A percentile compares a stretch with the other conserved stretches of the same genome.
Evolutionary conservation across 345 rosid genomes (phyloP).

Genomic region (Lumnitzera littorea): DNA sequence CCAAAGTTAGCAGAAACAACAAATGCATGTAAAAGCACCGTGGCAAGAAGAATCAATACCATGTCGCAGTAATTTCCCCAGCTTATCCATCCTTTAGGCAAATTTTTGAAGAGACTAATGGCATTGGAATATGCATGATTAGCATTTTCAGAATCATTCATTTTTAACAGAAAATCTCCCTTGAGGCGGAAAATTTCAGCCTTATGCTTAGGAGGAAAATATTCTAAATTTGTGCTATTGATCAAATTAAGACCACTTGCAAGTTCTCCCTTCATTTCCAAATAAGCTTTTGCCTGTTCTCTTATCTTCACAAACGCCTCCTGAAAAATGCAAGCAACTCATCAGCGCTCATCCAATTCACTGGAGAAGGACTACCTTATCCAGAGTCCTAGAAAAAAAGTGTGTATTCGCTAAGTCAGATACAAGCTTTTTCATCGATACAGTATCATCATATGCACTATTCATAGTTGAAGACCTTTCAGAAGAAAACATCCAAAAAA

Average conservation of each 20-base stretch:
- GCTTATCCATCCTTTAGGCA: conserved; percentile 99
- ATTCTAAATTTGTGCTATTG: conserved; percentile 86
- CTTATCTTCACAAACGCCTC: conserved; percentile 97
- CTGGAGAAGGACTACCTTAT: too few relatives aligned
- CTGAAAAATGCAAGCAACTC: conserved; percentile 36
- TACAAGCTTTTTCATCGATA: too few relatives aligned
- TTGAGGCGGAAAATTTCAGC: conserved; percentile 84
- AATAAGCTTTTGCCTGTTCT: conserved; percentile 95
- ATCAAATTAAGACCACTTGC: conserved; percentile 80
- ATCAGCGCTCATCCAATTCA: neutral
- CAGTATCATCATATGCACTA: too few relatives aligned
- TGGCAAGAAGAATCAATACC: conserved; percentile 38
- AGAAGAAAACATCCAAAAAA: too few relatives aligned
- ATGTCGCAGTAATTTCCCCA: conserved; percentile 97
- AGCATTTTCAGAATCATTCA: conserved; percentile 77
- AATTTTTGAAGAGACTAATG: conserved; percentile 73
- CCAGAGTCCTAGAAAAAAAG: too few relatives aligned
- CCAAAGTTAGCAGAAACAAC: neutral
- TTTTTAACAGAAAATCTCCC: conserved; percentile 76
- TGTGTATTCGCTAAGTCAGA: too few relatives aligned
- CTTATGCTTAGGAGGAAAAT: conserved; percentile 75
- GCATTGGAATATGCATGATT: conserved; percentile 82
- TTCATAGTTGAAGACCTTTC: too few relatives aligned
- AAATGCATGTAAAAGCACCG: conserved; percentile 6
- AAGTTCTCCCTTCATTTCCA: conserved; percentile 93